Conservation (phyloP, 1,284 basidiomycete species). For the Lentinula novae-zelandiae region DNA sequence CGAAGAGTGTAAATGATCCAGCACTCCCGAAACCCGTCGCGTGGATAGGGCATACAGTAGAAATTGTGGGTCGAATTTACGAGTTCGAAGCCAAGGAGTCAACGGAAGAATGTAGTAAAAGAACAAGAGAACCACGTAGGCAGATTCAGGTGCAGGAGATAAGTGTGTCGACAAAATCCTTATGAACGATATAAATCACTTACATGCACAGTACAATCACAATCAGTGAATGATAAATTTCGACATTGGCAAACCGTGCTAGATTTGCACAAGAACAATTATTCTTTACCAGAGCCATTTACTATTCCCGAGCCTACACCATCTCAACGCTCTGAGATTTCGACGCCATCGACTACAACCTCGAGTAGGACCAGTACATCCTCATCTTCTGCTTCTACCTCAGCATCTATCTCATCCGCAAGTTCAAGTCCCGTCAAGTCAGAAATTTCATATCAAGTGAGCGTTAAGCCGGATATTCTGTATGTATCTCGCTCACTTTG, state of each 20-base stretch:
- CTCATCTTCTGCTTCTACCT: neutral
- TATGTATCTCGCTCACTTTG: conserved; percentile 13
- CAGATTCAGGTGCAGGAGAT: conserved; percentile 45
- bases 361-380: neutral
- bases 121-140: conserved; percentile 37
- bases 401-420: neutral
- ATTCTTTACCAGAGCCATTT: conserved; percentile 45
- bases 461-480: neutral
- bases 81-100: neutral
- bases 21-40: conserved; percentile 36
- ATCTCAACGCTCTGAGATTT: neutral
- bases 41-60: conserved; percentile 45
- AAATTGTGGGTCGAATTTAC: conserved; percentile 31
- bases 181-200: neutral
- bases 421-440: neutral
- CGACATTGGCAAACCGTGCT: conserved; percentile 53
- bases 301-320: conserved; percentile 31
- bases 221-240: conserved; percentile 55
- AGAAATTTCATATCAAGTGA: neutral
- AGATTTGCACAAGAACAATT: conserved; percentile 49
- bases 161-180: conserved; percentile 28
- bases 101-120: conserved; percentile 27
- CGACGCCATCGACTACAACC: neutral
- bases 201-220: conserved; percentile 36
- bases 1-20: conserved; percentile 5